These are phyloP conservation scores for Cercophora newfieldiana DNA, from an alignment of 495 filamentous ascomycete species.

Conservation along the genomic window DNA sequence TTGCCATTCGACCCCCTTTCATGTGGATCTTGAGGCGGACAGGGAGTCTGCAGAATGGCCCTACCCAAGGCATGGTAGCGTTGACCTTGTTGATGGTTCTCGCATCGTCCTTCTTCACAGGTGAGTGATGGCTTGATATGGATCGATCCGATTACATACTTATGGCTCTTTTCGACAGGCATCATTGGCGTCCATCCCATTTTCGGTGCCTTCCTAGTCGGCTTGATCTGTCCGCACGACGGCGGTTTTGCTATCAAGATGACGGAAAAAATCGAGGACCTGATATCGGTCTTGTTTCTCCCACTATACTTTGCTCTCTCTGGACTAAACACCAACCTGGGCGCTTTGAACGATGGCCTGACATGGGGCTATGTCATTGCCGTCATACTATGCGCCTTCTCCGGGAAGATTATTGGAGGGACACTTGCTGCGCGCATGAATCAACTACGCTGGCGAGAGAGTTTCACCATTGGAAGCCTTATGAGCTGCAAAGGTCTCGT, in stretches of 20 bases:
- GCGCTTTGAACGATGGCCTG: conserved; percentile 75
- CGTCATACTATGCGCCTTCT: conserved; percentile 79
- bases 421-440: conserved; percentile 74
- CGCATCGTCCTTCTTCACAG: conserved; percentile 90
- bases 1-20: conserved; percentile 75
- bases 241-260: conserved; percentile 93
- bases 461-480: conserved; percentile 83
- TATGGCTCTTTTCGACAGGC: conserved; percentile 29
- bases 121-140: conserved; percentile 27
- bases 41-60: conserved; percentile 84
- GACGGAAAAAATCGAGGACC: conserved; percentile 94
- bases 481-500: conserved; percentile 99
- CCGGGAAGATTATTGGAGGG: conserved; percentile 83
- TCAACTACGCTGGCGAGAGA: conserved; percentile 90
- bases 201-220: conserved; percentile 85
- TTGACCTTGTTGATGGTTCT: conserved; percentile 79
- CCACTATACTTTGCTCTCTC: conserved; percentile 96
- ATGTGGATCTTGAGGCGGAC: conserved; percentile 70
- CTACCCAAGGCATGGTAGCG: conserved; percentile 81
- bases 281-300: conserved; percentile 84
- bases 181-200: conserved; percentile 88
- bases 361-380: conserved; percentile 93
- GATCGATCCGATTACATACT: background rate
- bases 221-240: conserved; percentile 90
- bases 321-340: conserved; percentile 85